A percentile compares a stretch with the other conserved stretches of the same genome.
Evolutionary conservation across 2,329 filamentous ascomycete genomes (phyloP).

Genomic region (Colletotrichum sp.): DNA sequence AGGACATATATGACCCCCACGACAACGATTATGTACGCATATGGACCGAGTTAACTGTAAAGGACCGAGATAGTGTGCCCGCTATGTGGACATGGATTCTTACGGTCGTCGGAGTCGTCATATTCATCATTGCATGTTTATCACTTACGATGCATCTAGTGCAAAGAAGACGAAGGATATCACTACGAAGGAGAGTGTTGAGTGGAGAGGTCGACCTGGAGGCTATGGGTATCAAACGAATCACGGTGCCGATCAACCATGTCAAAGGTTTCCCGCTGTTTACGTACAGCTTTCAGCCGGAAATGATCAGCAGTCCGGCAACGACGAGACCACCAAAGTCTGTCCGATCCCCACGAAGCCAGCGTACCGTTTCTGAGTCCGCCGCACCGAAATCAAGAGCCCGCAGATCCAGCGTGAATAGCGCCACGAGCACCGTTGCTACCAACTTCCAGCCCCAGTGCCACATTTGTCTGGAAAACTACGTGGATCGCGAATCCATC

Average conservation of each 20-base stretch:
- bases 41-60: constrained; percentile 59
- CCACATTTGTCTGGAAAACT: constrained; percentile 89
- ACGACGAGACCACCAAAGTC: constrained; percentile 41
- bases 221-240: constrained; percentile 80
- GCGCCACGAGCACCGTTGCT: constrained; percentile 40
- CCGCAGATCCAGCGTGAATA: constrained; percentile 41
- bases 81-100: constrained; percentile 82
- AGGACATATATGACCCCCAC: constrained; percentile 58
- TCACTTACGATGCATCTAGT: constrained; percentile 79
- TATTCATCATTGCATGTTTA: constrained; percentile 70
- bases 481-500: constrained; percentile 69
- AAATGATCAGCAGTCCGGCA: constrained; percentile 37
- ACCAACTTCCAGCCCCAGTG: constrained; percentile 80
- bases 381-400: constrained; percentile 31
- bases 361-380: constrained; percentile 16
- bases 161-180: constrained; percentile 72
- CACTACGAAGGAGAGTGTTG: constrained; percentile 73
- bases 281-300: constrained; percentile 69
- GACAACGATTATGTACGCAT: constrained; percentile 65
- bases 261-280: constrained; percentile 80
- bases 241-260: constrained; percentile 76
- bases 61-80: constrained; percentile 60
- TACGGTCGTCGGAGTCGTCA: constrained; percentile 73
- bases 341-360: constrained; percentile 28
- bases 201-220: constrained; percentile 87